Evolutionary conservation across 768 basidiomycete genomes (phyloP), one percentile per base, ranked within the genome.

Genomic region (Xerocomus brunneocitrinus): DNA sequence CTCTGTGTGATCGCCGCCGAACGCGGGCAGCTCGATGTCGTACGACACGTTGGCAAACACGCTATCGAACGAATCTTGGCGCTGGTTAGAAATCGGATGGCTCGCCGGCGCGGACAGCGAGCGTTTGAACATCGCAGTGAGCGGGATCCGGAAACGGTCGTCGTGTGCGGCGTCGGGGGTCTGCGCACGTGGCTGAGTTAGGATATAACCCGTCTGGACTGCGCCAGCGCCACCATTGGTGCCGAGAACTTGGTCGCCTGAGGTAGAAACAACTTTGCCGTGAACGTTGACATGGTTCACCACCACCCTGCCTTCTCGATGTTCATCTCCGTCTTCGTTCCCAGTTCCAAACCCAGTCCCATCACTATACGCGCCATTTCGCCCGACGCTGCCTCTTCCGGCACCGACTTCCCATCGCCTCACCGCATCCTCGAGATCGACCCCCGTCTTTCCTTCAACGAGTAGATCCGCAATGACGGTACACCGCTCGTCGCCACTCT

Each of bases 71-170:
- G 67, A 69, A 25, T 39, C 40, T 31, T 69, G 60, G 43, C 63
- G 61, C 5, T 49, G 50, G 40, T 61, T 61, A 39, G 60, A 47
- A 10, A 44, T 48, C 32, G 52, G 56, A 45, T 62, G 68, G n/a
- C 66, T 54, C 1, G 74, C 77, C 3, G 80, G 80, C 8, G 78
- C 79, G 35, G 85, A 85, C 4, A 79, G 71, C 10, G 82, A 81
- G 49, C 85, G 83, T 65, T 76, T 84, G 73, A 79, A 82, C 81
- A 84, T 80, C 47, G 82, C 75, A 4, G 83, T 82, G 28, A 85
- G 76, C 3, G 83, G 78, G 25, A 81, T 71, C 36, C 66, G 66
- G 66, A 79, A 74, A 41, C 76, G 69, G 19, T 54, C 50, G 51
- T 63, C 61, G 4, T 60, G 58, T 35, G 40, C 49, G n/a, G 51